Conservation (phyloP, 2,329 filamentous ascomycete species). For the Diplocarpon mali region DNA sequence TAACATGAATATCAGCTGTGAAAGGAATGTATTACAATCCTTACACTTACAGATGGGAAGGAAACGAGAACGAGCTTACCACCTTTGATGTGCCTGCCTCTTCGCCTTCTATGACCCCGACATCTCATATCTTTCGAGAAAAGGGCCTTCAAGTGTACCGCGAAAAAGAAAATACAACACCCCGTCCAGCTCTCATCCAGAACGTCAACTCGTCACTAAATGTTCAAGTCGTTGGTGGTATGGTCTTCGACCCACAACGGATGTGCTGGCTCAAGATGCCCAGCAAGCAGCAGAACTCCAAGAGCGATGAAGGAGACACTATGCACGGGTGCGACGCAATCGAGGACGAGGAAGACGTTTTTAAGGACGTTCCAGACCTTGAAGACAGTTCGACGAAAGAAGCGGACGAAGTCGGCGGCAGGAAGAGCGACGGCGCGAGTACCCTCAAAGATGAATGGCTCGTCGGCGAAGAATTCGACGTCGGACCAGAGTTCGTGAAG, state of each 20-base stretch:
- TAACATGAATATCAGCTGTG: conserved; percentile 46
- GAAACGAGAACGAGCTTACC: conserved; percentile 77
- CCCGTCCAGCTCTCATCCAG: conserved; percentile 73
- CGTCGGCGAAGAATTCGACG: conserved; percentile 93
- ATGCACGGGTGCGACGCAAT: conserved; percentile 57
- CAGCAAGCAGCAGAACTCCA: conserved; percentile 32
- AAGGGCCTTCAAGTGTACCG: conserved; percentile 38
- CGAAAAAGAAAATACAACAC: conserved; percentile 48
- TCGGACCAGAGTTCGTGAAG: conserved; percentile 85
- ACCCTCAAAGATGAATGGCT: conserved; percentile 63
- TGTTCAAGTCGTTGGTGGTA: conserved; percentile 89
- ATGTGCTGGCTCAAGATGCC: conserved; percentile 95
- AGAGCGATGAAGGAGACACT: conserved; percentile 41
- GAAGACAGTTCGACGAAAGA: conserved; percentile 44
- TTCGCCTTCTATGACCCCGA: conserved; percentile 40
- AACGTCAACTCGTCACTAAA: conserved; percentile 78
- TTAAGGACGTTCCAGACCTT: conserved; percentile 88
- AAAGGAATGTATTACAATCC: conserved; percentile 98
- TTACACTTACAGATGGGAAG: conserved; percentile 79
- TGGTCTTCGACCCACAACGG: conserved; percentile 93
- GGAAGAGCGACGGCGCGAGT: conserved; percentile 39
- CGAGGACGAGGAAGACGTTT: conserved; percentile 85
- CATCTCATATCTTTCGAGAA: conserved; percentile 36
- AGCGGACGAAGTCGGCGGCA: conserved; percentile 36
- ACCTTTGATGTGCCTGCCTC: conserved; percentile 60